Conservation (phyloP, 2,329 filamentous ascomycete genomes). For the Bipolaris oryzae region DNA sequence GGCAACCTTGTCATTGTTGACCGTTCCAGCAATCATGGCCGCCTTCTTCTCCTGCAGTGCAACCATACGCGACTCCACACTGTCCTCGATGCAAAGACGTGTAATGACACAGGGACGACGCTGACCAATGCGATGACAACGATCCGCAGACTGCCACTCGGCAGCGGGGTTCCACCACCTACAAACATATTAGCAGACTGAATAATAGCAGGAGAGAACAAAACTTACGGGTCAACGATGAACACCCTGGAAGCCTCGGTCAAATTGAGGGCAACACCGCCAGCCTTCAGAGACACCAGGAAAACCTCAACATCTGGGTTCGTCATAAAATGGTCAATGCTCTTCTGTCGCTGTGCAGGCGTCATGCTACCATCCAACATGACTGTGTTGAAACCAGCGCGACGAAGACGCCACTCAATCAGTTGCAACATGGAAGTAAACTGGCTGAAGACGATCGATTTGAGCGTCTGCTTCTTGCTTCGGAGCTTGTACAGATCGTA, state of each 20-base stretch:
- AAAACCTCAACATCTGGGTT: conserved; percentile 95
- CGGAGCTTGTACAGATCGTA: conserved; percentile 92
- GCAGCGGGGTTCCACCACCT: conserved; percentile 99
- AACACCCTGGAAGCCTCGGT: conserved; percentile 95
- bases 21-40: conserved; percentile 95
- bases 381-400: conserved; percentile 96
- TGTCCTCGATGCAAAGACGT: conserved; percentile 93
- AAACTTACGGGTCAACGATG: conserved; percentile 88
- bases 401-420: conserved; percentile 93
- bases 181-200: conserved; percentile 33
- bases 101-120: conserved; percentile 93
- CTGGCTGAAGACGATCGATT: conserved; percentile 96
- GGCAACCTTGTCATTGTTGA: conserved; percentile 89
- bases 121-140: conserved; percentile 88
- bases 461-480: conserved; percentile 90
- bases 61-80: conserved; percentile 94
- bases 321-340: conserved; percentile 95
- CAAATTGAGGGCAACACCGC: conserved; percentile 91
- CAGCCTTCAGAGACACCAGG: conserved; percentile 92
- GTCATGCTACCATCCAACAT: conserved; percentile 99
- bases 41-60: conserved; percentile 98
- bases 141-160: conserved; percentile 96
- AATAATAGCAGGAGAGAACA: neutral
- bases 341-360: conserved; percentile 87
- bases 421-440: conserved; percentile 98